These are phyloP conservation scores for Colletotrichum cordylinicola DNA, from an alignment of 2,329 filamentous ascomycete genomes.

Conservation along the genomic window DNA sequence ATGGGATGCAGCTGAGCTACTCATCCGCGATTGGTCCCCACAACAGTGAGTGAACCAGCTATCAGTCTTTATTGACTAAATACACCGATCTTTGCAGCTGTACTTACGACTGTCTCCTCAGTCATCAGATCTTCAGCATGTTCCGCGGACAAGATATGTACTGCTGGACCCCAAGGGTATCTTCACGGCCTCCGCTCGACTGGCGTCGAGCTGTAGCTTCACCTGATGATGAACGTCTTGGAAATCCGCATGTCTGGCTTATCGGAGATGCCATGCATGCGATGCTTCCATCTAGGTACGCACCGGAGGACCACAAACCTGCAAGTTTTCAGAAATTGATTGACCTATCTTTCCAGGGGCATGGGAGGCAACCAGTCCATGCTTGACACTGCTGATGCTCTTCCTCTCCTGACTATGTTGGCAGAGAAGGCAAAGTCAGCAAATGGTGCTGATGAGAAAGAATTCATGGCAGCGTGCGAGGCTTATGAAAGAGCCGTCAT, in stretches of 20 bases:
- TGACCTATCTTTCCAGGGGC: not conserved
- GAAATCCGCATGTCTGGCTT: not conserved
- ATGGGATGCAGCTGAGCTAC: not conserved
- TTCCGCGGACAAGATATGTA: not conserved
- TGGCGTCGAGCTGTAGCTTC: not conserved
- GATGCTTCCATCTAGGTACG: not conserved
- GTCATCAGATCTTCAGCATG: not conserved
- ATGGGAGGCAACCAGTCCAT: not conserved
- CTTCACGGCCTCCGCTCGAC: not conserved
- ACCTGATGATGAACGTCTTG: not conserved
- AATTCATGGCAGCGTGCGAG: not conserved
- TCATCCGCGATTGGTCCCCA: not conserved
- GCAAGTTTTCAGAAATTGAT: not conserved
- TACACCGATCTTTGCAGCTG: not conserved
- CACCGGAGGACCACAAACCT: rapidly evolving
- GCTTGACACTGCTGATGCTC: not conserved
- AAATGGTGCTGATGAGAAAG: not conserved
- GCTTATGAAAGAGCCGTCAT: not conserved
- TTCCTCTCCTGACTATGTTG: not conserved
- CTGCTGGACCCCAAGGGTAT: not conserved
- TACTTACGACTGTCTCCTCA: not conserved
- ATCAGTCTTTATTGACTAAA: rapidly evolving
- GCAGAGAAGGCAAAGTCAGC: not conserved
- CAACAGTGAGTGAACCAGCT: not conserved
- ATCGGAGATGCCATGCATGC: not conserved